Base-by-base conservation (phyloP, 139 green algal genomes). In the Deuterostichococcus epilithicus region DNA sequence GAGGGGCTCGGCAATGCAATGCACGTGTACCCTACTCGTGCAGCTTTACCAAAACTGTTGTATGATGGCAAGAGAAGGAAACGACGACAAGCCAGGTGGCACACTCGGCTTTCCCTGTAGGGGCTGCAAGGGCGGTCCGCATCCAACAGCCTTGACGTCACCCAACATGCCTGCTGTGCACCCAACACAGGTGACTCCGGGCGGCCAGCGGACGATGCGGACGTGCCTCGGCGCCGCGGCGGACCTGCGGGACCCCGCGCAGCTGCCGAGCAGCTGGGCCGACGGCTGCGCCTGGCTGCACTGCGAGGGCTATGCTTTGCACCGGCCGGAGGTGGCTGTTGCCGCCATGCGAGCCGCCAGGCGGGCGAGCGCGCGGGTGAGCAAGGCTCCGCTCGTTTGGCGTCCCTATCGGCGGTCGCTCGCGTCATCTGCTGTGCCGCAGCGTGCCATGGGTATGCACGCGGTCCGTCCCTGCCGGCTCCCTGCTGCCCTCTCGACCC, bases 181-280 rank as follows among this genome's bases (percentile, higher is more conserved):
- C 68, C 45, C 6, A 36, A n/a, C 35, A 30, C 73, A 80, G 68
- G 38, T 87, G 33, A 93, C 91, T 0, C 87, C 88, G 28, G 90
- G 94, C 67, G 93, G 93, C 28, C 90, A 97, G 84, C 91, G 93
- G 74, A 97, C 93, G 1, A 97, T 97, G 93, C 90, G 92, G 35
- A 97, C 93, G 3, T 91, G 82, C 75, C 88, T 97, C 33, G 89
- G 89, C 1, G 93, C 93, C 1, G 86, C 92, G 1, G 32, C 80
- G 68, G 82, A 92, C 74, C 86, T 96, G 32, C 71, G 36, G 38
- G 68, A 28, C 23, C 70, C 66, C 0, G 60, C 45, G 10, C 78
- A 87, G 80, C 74, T 94, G 38, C 76, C 83, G 1, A 3, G 18
- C 0, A 80, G 72, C 0, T 90, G 88, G 86, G 35, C 32, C 5